phyloP scores from a whole-genome alignment of 2,329 filamentous ascomycete genomes.

The Lizonia empirigonia region DNA sequence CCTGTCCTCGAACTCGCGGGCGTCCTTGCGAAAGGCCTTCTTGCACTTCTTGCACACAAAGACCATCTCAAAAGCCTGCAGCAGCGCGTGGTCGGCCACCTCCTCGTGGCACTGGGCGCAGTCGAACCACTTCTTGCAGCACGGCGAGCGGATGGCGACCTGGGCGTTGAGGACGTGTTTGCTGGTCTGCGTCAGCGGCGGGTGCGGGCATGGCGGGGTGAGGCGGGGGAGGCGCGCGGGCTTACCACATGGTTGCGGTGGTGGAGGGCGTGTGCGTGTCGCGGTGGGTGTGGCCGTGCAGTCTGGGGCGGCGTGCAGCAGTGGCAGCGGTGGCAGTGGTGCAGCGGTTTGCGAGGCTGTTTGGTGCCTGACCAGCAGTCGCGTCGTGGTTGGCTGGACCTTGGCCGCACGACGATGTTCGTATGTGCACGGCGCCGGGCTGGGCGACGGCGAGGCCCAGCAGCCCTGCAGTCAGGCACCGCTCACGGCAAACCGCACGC shows the following conservation, averaged over 20 bases:
- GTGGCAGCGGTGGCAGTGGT: background rate
- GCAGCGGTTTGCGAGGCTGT: too few species aligned
- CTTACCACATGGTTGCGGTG: slow-evolving; percentile 34
- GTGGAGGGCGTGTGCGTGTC: background rate
- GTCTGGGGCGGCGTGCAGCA: background rate
- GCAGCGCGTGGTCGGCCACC: slow-evolving; percentile 74
- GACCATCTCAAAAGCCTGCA: slow-evolving; percentile 82
- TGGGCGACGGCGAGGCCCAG: too few species aligned
- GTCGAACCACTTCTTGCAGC: slow-evolving; percentile 99
- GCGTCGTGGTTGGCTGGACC: too few species aligned
- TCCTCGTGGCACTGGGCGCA: slow-evolving; percentile 94
- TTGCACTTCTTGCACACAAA: slow-evolving; percentile 99
- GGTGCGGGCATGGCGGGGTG: slow-evolving; percentile 15
- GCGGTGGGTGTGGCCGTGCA: background rate
- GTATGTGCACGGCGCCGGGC: too few species aligned
- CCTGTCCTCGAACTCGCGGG: slow-evolving; percentile 85
- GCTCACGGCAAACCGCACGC: too few species aligned
- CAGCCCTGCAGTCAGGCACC: too few species aligned
- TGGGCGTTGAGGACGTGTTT: slow-evolving; percentile 99
- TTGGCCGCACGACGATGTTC: too few species aligned
- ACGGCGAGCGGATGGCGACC: slow-evolving; percentile 92
- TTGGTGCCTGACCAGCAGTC: too few species aligned
- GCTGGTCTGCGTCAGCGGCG: slow-evolving; percentile 57
- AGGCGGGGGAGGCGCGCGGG: slow-evolving; percentile 12
- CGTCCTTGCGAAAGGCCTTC: slow-evolving; percentile 96